These are phyloP conservation scores for Mikania micrantha DNA, from an alignment of 129 eudicot species.

Conservation along the genomic window DNA sequence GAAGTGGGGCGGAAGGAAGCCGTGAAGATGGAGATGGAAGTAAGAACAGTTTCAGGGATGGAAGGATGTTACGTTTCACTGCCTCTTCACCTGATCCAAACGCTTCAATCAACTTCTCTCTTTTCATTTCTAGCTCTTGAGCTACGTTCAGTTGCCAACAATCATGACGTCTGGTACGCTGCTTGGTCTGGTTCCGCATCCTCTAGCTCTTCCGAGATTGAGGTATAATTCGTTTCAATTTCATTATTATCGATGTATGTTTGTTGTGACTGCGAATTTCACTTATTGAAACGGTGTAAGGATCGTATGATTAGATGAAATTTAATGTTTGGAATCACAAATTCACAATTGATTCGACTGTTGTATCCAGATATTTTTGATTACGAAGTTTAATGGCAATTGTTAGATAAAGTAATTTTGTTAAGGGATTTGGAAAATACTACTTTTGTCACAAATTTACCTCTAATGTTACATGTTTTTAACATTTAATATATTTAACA, in stretches of 20 bases:
- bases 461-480: too few species aligned
- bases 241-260: background rate
- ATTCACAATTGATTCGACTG: too few species aligned
- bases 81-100: constrained; percentile 72
- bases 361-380: background rate
- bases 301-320: too few species aligned
- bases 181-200: constrained; percentile 96
- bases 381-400: background rate
- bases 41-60: constrained; percentile 47
- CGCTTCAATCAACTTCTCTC: constrained; percentile 55
- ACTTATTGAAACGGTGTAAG: too few species aligned
- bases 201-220: constrained; percentile 47
- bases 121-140: constrained; percentile 65
- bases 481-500: too few species aligned
- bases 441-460: too few species aligned
- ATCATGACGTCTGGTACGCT: constrained; percentile 52
- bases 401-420: too few species aligned
- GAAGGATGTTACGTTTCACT: constrained; percentile 82
- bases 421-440: too few species aligned
- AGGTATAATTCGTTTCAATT: constrained; percentile 36
- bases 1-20: background rate
- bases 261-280: too few species aligned
- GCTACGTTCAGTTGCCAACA: constrained; percentile 42
- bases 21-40: constrained; percentile 61
- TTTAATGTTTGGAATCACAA: too few species aligned